These are phyloP conservation scores for Solanum rostratum DNA, from an alignment of 257 asterid species.

Conservation along the genomic window DNA sequence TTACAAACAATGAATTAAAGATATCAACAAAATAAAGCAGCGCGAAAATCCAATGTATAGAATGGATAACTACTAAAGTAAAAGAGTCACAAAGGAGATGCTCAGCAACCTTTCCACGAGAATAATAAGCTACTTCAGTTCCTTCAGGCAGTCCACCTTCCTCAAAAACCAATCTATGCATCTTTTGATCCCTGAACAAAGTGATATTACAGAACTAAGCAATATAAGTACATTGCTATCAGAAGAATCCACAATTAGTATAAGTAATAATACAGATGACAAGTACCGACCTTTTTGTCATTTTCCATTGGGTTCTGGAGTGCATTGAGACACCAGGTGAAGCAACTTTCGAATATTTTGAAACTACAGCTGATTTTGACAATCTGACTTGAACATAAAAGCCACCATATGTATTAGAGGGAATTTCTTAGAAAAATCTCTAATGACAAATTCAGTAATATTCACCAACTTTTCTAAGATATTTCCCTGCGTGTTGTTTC, in stretches of 20 bases:
- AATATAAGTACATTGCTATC: background rate
- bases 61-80: background rate
- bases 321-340: slow-evolving; percentile 31
- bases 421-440: background rate
- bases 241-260: background rate
- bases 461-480: slow-evolving; percentile 53
- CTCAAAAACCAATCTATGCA: slow-evolving; percentile 90
- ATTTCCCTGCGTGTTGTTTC: slow-evolving; percentile 28
- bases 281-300: slow-evolving; percentile 72
- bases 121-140: slow-evolving; percentile 80
- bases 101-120: slow-evolving; percentile 80
- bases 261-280: background rate
- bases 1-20: slow-evolving; percentile 10
- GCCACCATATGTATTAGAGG: background rate
- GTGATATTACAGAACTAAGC: slow-evolving; percentile 4
- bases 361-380: slow-evolving; percentile 14
- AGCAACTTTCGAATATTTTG: slow-evolving; percentile 32
- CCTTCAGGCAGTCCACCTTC: slow-evolving; percentile 93
- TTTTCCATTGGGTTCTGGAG: slow-evolving; percentile 52
- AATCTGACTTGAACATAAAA: slow-evolving; percentile 34
- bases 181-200: slow-evolving; percentile 69
- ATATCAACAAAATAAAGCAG: background rate
- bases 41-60: background rate
- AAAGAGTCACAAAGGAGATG: background rate
- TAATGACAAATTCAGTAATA: background rate